Conservation (phyloP, 225 moss, liverwort and hornwort genomes). For the Physcomitrellopsis africana region DNA sequence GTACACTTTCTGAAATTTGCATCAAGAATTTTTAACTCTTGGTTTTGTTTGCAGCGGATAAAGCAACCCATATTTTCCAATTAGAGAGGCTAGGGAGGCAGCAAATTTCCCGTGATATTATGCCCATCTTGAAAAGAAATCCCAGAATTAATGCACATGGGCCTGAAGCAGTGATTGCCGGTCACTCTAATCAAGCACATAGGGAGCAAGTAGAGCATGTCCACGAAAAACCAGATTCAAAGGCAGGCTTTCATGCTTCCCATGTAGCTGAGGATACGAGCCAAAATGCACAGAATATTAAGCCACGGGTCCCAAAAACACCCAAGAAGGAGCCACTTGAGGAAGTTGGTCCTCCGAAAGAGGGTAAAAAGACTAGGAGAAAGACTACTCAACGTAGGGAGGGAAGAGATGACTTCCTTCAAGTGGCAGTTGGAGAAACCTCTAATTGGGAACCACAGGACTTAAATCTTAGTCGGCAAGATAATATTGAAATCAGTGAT, state of each 20-base stretch:
- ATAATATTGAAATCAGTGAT: slow-evolving; percentile 22
- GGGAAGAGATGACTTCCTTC: slow-evolving; percentile 46
- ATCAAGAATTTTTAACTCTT: slow-evolving; percentile 3
- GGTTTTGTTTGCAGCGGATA: slow-evolving; percentile 39
- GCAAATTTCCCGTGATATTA: slow-evolving; percentile 39
- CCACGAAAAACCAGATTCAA: slow-evolving; percentile 24
- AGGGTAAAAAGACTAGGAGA: slow-evolving; percentile 40
- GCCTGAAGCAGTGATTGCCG: slow-evolving; percentile 17
- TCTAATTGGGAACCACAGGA: slow-evolving; percentile 25
- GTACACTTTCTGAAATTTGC: neutral
- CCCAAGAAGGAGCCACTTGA: slow-evolving; percentile 45
- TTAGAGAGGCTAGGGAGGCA: slow-evolving; percentile 49
- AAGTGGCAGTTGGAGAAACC: slow-evolving; percentile 35
- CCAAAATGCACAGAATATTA: slow-evolving; percentile 23
- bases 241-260: slow-evolving; percentile 25
- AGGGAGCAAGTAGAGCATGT: slow-evolving; percentile 13
- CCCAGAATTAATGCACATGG: slow-evolving; percentile 24
- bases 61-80: slow-evolving; percentile 45
- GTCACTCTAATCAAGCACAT: slow-evolving; percentile 19
- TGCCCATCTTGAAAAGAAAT: slow-evolving; percentile 42
- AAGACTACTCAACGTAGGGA: slow-evolving; percentile 54
- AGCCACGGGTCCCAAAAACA: slow-evolving; percentile 29
- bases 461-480: slow-evolving; percentile 17
- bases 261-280: slow-evolving; percentile 28
- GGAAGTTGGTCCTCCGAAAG: slow-evolving; percentile 29